Evolutionary conservation across 164 flowering plant species (phyloP), one percentile per base, ranked within the genome.

Genomic region (Chloranthus sessilifolius): DNA sequence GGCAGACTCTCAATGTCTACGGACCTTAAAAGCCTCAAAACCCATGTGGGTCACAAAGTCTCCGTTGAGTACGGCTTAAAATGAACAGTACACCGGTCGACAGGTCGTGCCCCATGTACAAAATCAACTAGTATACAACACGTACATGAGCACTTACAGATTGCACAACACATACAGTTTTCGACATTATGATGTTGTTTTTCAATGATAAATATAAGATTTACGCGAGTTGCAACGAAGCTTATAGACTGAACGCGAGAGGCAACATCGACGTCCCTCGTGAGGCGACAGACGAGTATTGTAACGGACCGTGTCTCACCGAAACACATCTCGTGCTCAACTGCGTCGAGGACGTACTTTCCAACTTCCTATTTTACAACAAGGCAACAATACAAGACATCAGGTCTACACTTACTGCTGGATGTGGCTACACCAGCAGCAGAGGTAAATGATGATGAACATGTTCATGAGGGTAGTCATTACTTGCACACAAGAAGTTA

Each of bases 281-380:
- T 1, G 82, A 72, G 5, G 54, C 65, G 23, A 68, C 84, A 0
- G 83, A 88, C 28, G 46, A 64, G 23, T 91, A 59, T 71, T 88
- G 98, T 66, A 27, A 45, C 0, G 96, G 98, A 5, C 85, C 98
- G 11, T 91, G 98, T 71, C 53, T 80, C 17, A 24, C 27, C 0
- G 98, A 87, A 68, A 87, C 95, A n/a, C 44, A 79, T 43, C 69
- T 77, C 2, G 86, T 83, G 31, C 85, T 91, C 21, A 55, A 67
- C 61, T 91, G 98, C 70, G 45, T 91, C 10, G 73, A 70, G 0
- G 52, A 66, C 29, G 50, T 85, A 22, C 37, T 85, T 12, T 20
- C 56, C 5, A 51, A 73, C 63, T 91, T 87, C 39, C 0, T 37
- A 27, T 91, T 91, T 54, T 77, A 75, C 70, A 91, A 91, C 47